Evolutionary conservation across 1,284 basidiomycete species (phyloP), one percentile per base, ranked within the genome.

Genomic region (Austroboletus niveus): DNA sequence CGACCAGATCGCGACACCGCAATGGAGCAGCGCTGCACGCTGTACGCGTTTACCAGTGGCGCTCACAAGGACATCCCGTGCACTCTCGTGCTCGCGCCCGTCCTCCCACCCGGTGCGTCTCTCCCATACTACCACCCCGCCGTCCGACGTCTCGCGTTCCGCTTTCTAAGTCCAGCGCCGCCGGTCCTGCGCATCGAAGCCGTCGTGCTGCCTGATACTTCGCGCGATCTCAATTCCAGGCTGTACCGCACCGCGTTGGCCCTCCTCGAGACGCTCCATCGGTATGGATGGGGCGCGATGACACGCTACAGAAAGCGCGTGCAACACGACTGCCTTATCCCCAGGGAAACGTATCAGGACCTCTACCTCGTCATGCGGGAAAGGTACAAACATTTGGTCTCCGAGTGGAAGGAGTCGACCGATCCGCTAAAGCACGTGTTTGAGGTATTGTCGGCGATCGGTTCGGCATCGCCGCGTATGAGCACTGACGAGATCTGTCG

Each of bases 401-500:
- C 78, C 57, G 75, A 80, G 5, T 98, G 94, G 84, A 76, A 80
- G 42, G 92, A 95, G 59, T 79, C 76, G 2, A 89, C 92, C 0
- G 85, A 95, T 73, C 87, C 92, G 8, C 64, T 85, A 47, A 92
- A 95, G 69, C 90, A 95, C 69, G 89, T 94, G 5, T 94, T 89
- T 58, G 90, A 89, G 79, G 89, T 84, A 52, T 12, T 32, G 12
- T 32, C 9, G n/a, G 35, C 35, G 35, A 36, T 36, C 15, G 7
- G n/a, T 36, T 6, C 17, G 14, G 38, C 20, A 8, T 40, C 38
- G 38, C 38, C 9, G 17, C 20, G 38, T 12, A 12, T 12, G 31
- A 2, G 12, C 11, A 32, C 12, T 32, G 31, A 32, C 11, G 49
- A 42, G 8, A 39, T 4, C 22, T 5, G 1, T 36, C 10, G 14